Evolutionary conservation across 1,139 yeast genomes (phyloP).

Genomic region (Komagataea norvegica): DNA sequence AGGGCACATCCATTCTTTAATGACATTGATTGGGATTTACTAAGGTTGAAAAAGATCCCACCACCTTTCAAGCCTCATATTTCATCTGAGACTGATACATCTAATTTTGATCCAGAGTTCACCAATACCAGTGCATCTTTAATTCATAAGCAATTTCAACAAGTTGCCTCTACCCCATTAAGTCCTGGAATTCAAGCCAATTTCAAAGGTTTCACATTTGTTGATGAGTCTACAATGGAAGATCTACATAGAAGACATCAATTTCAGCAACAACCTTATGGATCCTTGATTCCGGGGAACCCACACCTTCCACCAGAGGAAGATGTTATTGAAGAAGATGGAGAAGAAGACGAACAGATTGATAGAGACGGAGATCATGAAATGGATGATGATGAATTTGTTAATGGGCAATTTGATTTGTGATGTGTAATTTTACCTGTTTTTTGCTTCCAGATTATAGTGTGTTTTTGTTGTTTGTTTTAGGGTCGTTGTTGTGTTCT

Average conservation of each 20-base stretch:
- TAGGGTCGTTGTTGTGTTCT: not conserved
- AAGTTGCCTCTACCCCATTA: conserved; percentile 55
- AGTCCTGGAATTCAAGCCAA: conserved; percentile 95
- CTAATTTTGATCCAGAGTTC: conserved; percentile 96
- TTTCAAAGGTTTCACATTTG: conserved; percentile 93
- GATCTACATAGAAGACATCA: conserved; percentile 51
- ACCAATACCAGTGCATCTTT: conserved; percentile 86
- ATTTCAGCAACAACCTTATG: conserved; percentile 40
- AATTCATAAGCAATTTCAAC: conserved; percentile 53
- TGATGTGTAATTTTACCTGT: conserved; percentile 27
- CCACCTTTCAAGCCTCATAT: conserved; percentile 97
- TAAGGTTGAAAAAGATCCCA: conserved; percentile 78
- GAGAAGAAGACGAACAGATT: conserved; percentile 43
- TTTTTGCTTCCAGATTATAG: not conserved
- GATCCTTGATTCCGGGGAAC: conserved; percentile 73
- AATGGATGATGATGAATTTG: conserved; percentile 64
- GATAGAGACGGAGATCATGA: conserved; percentile 48
- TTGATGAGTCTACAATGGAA: conserved; percentile 90
- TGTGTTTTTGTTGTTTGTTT: conserved; percentile 2
- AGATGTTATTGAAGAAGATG: conserved; percentile 75
- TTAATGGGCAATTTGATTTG: conserved; percentile 84
- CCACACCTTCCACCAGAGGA: conserved; percentile 79
- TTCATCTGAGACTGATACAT: conserved; percentile 85
- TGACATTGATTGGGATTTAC: conserved; percentile 84
- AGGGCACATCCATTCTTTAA: conserved; percentile 86